Conservation (phyloP, 78 protist genomes). For the Tieghemostelium lacteum region DNA sequence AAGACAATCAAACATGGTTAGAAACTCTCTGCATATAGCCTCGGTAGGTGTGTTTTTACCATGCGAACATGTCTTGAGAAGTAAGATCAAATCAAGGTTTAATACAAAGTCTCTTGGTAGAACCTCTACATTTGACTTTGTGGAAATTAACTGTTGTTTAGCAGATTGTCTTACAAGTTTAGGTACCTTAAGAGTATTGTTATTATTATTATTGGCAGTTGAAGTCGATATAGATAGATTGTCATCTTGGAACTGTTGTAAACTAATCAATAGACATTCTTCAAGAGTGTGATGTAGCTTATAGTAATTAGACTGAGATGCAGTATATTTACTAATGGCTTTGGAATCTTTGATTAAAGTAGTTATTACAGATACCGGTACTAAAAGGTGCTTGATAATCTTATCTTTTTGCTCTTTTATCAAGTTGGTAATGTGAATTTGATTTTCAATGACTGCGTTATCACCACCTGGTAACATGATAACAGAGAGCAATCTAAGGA, state of each 20-base stretch:
- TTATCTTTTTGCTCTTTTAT: conserved; percentile 24
- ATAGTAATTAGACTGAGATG: conserved; percentile 9
- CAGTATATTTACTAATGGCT: conserved; percentile 12
- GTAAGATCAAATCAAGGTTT: conserved; percentile 40
- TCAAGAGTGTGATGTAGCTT: conserved; percentile 32
- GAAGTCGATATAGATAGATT: not conserved
- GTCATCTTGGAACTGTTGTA: not conserved
- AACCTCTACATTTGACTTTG: conserved; percentile 19
- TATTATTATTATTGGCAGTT: not conserved
- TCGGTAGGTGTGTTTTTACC: conserved; percentile 67
- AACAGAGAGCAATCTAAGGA: conserved; percentile 16
- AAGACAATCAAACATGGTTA: conserved; percentile 61
- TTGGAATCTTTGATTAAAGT: conserved; percentile 54
- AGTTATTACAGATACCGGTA: conserved; percentile 10
- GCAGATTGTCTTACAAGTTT: conserved; percentile 55
- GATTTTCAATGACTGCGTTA: conserved; percentile 50
- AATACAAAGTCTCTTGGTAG: conserved; percentile 59
- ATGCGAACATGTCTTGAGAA: conserved; percentile 30
- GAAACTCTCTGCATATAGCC: conserved; percentile 59
- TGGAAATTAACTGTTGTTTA: conserved; percentile 37
- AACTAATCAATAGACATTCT: conserved; percentile 13
- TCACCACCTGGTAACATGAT: conserved; percentile 62
- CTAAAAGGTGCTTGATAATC: conserved; percentile 9
- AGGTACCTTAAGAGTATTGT: not conserved
- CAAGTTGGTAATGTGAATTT: conserved; percentile 44